phyloP scores from a whole-genome alignment of 306 rosid genomes.

The Dalbergia cochinchinensis region DNA sequence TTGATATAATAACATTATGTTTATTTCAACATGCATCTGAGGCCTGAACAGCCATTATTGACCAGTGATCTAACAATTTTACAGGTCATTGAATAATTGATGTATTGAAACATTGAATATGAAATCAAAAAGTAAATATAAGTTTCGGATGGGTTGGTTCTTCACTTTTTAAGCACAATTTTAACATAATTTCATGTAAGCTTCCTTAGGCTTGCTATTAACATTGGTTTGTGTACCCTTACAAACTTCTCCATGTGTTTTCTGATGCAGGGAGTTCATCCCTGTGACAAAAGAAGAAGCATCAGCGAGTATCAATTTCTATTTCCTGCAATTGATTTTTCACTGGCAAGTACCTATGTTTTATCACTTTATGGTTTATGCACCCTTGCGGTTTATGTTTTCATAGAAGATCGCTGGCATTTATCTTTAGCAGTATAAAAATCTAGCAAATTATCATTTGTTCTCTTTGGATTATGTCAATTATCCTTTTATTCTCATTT shows the following conservation, averaged over 20 bases:
- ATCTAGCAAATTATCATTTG: not conserved
- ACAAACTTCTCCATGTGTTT: conserved; percentile 9
- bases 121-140: conserved; percentile 11
- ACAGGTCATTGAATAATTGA: not conserved
- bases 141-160: conserved; percentile 16
- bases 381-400: conserved; percentile 26
- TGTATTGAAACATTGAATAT: not conserved
- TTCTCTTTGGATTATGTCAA: conserved; percentile 18
- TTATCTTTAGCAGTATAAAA: conserved; percentile 36
- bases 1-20: no score
- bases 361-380: not conserved
- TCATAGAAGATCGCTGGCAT: conserved; percentile 25
- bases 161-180: not conserved
- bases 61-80: conserved; percentile 5
- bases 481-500: conserved; percentile 30
- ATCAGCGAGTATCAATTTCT: conserved; percentile 64
- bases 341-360: conserved; percentile 62
- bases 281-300: conserved; percentile 84
- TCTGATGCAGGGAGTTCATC: conserved; percentile 77
- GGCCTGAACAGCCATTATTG: not conserved
- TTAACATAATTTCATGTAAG: not conserved
- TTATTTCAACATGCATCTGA: no score
- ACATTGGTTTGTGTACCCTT: conserved; percentile 1
- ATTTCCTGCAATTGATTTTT: conserved; percentile 87
- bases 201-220: conserved; percentile 20